Base-by-base conservation (phyloP, 1,284 basidiomycete species). In the Xerocomus nothofagi region DNA sequence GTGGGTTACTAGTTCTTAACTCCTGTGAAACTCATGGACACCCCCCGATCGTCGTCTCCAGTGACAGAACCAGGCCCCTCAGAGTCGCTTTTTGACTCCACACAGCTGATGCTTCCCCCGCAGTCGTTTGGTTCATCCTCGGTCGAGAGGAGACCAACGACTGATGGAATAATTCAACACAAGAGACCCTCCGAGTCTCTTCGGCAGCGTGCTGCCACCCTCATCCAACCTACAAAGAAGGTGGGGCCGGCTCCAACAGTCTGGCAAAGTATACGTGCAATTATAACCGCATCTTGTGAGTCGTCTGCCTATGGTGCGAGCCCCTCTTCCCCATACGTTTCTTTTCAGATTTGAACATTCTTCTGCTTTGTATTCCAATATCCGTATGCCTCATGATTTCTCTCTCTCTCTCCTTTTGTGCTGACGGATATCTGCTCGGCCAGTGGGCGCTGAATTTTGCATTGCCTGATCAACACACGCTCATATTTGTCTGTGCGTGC, bases 401-500 rank as follows among this genome's bases (percentile, higher is more conserved):
- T 41, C 7, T n/a, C 4, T n/a, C 4, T 32, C n/a, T 27, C 32
- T 36, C 18, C 8, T 32, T 43, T 11, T 30, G 34, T 31, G 32
- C 37, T 59, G 15, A 52, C 37, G 59, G 15, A 52, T 53, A 3
- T 29, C 21, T 7, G 9, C 24, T 27, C 26, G 50, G 26, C 5
- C 49, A 88, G 84, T 93, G 90, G 90, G 86, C 79, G 9, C 68
- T 89, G 3, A 73, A 90, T 69, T 87, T 88, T 50, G 74, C 73
- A 0, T 51, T 78, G n/a, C 71, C 59, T 32, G 72, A 74, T 60
- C 67, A 75, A 66, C 61, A 86, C 70, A 84, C 80, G 6, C 66
- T 86, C 7, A 73, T 88, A 50, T 93, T 93, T 57, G 74, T 90
- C 52, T 84, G 86, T 88, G 59, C 59, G 85, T 75, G 9, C 21